A percentile compares a stretch with the other conserved stretches of the same genome.
These are phyloP conservation scores for Coleophoma crateriformis DNA, from an alignment of 2,329 filamentous ascomycete genomes.

Conservation along the genomic window DNA sequence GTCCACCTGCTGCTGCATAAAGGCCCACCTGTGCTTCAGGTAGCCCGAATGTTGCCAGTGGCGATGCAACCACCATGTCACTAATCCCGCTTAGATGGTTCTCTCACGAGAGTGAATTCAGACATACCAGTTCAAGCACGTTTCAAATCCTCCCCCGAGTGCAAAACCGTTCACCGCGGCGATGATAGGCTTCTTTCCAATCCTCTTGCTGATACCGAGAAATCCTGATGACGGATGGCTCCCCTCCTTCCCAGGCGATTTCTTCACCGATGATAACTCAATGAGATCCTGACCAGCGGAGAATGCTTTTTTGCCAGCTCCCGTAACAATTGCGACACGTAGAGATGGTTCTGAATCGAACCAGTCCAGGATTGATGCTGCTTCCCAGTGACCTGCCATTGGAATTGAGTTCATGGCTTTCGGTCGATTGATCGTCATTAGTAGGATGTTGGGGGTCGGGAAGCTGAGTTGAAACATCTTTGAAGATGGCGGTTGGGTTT, in stretches of 20 bases:
- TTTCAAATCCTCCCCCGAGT: constrained; percentile 73
- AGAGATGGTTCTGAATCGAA: constrained; percentile 56
- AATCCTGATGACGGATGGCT: constrained; percentile 42
- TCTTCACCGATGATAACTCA: constrained; percentile 50
- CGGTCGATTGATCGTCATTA: constrained; percentile 54
- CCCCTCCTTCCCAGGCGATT: constrained; percentile 15
- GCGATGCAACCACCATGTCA: constrained; percentile 63
- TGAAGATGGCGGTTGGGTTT: constrained; percentile 10
- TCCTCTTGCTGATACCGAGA: constrained; percentile 59
- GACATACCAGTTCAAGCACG: constrained; percentile 45
- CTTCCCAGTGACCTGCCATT: constrained; percentile 30
- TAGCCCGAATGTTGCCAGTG: constrained; percentile 58
- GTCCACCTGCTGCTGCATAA: constrained; percentile 63
- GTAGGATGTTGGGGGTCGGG: constrained; percentile 47
- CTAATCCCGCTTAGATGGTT: constrained; percentile 52
- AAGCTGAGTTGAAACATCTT: constrained; percentile 28
- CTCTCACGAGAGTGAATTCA: not conserved
- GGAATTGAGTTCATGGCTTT: constrained; percentile 40
- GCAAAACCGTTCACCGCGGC: constrained; percentile 75
- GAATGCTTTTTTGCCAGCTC: constrained; percentile 55
- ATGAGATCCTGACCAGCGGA: constrained; percentile 61
- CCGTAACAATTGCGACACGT: constrained; percentile 59
- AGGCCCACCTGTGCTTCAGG: constrained; percentile 69
- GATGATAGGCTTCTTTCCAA: constrained; percentile 69
- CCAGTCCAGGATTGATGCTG: constrained; percentile 45